These are phyloP conservation scores for Botrytis tulipae DNA, from an alignment of 2,329 filamentous ascomycete genomes.

Conservation along the genomic window DNA sequence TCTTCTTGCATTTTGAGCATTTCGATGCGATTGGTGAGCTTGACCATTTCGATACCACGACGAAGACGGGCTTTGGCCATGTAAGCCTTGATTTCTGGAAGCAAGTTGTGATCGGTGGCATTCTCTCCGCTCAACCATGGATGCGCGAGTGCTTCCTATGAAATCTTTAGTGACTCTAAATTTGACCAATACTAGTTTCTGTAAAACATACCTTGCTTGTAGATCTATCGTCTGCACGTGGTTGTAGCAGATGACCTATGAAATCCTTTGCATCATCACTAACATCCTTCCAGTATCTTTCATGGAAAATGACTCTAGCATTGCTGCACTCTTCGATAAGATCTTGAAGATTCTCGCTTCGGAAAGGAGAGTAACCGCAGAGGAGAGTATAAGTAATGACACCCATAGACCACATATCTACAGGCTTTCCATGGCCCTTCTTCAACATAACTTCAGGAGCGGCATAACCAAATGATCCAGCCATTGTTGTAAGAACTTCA, in stretches of 20 bases:
- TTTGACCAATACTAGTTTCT: background rate
- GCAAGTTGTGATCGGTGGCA: constrained; percentile 91
- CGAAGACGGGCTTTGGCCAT: constrained; percentile 87
- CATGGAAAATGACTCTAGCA: constrained; percentile 86
- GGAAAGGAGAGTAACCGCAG: constrained; percentile 97
- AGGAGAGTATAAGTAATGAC: constrained; percentile 98
- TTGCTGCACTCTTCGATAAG: constrained; percentile 91
- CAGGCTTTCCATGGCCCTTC: constrained; percentile 93
- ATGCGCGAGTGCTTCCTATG: constrained; percentile 73
- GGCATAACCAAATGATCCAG: constrained; percentile 95
- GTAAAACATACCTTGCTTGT: constrained; percentile 64
- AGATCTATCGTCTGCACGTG: constrained; percentile 72
- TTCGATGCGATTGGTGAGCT: constrained; percentile 93
- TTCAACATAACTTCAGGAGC: constrained; percentile 98
- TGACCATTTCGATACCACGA: constrained; percentile 93
- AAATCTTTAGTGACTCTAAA: constrained; percentile 22
- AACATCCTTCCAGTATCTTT: constrained; percentile 97
- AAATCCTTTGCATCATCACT: constrained; percentile 95
- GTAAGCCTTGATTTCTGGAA: constrained; percentile 94
- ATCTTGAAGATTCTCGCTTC: constrained; percentile 88
- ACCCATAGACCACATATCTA: constrained; percentile 99
- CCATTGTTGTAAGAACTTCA: constrained; percentile 96
- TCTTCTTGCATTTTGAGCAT: constrained; percentile 91
- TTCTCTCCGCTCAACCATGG: constrained; percentile 88
- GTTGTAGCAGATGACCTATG: constrained; percentile 77